Conservation (phyloP, 495 filamentous ascomycete species). For the Lasiosphaeria hispida region DNA sequence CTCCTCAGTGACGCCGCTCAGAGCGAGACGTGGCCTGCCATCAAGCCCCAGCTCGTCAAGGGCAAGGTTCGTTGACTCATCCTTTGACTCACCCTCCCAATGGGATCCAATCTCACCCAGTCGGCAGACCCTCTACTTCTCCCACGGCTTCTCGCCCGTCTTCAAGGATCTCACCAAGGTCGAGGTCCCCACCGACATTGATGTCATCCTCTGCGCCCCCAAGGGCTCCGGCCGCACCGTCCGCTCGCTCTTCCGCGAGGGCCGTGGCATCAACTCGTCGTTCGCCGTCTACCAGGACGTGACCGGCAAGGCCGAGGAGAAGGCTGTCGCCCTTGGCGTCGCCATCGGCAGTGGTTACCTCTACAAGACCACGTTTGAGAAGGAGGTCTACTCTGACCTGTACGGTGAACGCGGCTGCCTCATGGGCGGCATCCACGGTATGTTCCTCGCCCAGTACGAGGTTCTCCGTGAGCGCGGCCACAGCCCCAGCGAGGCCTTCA, state of each 20-base stretch:
- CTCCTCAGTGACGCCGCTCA: slow-evolving; percentile 95
- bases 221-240: slow-evolving; percentile 99
- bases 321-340: slow-evolving; percentile 94
- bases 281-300: slow-evolving; percentile 98
- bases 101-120: neutral
- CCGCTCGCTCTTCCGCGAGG: slow-evolving; percentile 94
- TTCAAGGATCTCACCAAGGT: slow-evolving; percentile 99
- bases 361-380: slow-evolving; percentile 99
- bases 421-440: slow-evolving; percentile 99
- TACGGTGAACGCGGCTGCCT: slow-evolving; percentile 99
- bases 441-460: slow-evolving; percentile 99
- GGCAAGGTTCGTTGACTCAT: slow-evolving; percentile 66
- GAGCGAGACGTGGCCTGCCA: slow-evolving; percentile 94
- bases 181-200: slow-evolving; percentile 89
- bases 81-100: neutral
- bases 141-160: slow-evolving; percentile 99
- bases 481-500: slow-evolving; percentile 97
- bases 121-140: slow-evolving; percentile 93
- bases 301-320: slow-evolving; percentile 96
- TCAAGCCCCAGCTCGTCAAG: slow-evolving; percentile 97
- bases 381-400: slow-evolving; percentile 98
- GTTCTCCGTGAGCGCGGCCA: slow-evolving; percentile 98
- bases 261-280: slow-evolving; percentile 99
- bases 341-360: slow-evolving; percentile 96
- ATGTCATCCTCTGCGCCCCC: slow-evolving; percentile 98